Evolutionary conservation across 768 basidiomycete species (phyloP).

Genomic region (Wakefieldia striispora): DNA sequence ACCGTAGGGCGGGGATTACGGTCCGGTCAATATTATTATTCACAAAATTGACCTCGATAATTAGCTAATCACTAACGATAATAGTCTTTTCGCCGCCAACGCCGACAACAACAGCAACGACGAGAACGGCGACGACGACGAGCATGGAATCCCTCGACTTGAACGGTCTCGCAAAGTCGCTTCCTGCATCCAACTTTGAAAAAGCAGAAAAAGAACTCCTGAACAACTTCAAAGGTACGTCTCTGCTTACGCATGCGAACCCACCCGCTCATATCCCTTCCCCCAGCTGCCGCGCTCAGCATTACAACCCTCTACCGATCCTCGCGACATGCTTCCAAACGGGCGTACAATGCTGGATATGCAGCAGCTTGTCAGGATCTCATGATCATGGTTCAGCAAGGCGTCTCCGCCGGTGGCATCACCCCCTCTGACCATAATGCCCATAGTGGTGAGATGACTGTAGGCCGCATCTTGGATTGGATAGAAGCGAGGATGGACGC

Average conservation of each 20-base stretch:
- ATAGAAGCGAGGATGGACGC: slow-evolving; percentile 80
- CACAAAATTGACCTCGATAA: not conserved
- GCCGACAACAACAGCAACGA: slow-evolving; percentile 1
- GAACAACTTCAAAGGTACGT: slow-evolving; percentile 76
- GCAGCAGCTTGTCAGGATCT: slow-evolving; percentile 78
- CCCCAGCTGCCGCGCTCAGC: slow-evolving; percentile 73
- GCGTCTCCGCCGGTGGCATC: slow-evolving; percentile 62
- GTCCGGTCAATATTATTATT: too few species aligned
- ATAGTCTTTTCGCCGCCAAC: not conserved
- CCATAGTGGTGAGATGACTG: slow-evolving; percentile 62
- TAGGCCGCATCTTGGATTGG: slow-evolving; percentile 83
- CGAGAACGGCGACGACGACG: slow-evolving; percentile 12
- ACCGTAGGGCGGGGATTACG: too few species aligned
- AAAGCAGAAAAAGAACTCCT: slow-evolving; percentile 79
- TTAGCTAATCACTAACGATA: slow-evolving; percentile 5
- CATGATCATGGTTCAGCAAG: slow-evolving; percentile 79
- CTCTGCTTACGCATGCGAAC: not conserved
- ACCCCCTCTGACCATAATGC: slow-evolving; percentile 40
- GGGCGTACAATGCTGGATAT: slow-evolving; percentile 80
- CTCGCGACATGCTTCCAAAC: slow-evolving; percentile 71
- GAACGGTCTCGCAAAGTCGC: slow-evolving; percentile 73
- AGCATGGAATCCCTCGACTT: slow-evolving; percentile 76
- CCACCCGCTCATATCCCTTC: slow-evolving; percentile 19
- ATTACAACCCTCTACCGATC: slow-evolving; percentile 84
- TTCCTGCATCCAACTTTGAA: slow-evolving; percentile 65